Evolutionary conservation across 805 yeast genomes (phyloP).

Genomic region (Wickerhamomyces subpelliculosus): DNA sequence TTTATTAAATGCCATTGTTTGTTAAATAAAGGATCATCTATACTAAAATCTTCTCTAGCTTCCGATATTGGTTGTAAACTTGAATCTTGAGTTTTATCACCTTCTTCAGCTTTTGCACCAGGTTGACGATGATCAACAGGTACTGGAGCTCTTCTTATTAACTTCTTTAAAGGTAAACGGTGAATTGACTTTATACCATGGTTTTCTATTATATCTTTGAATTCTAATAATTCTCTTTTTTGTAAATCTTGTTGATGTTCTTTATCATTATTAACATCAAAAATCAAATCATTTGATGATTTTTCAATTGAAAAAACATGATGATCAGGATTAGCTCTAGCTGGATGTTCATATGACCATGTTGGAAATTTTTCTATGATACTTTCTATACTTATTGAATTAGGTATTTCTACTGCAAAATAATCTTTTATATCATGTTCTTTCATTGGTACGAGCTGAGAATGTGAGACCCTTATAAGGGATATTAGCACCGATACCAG

Average conservation of each 20-base stretch:
- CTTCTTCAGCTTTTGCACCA: not conserved
- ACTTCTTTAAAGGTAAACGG: constrained; percentile 42
- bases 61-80: constrained; percentile 38
- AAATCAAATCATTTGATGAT: constrained; percentile 7
- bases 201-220: constrained; percentile 2
- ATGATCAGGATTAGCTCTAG: constrained; percentile 53
- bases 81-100: constrained; percentile 39
- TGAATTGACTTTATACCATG: constrained; percentile 42
- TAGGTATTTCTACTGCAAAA: constrained; percentile 52
- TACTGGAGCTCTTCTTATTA: constrained; percentile 56
- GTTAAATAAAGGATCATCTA: constrained; percentile 76
- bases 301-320: constrained; percentile 58
- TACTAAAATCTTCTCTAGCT: constrained; percentile 47
- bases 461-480: not conserved
- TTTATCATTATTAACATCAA: constrained; percentile 9
- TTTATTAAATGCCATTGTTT: constrained; percentile 93
- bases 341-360: constrained; percentile 58
- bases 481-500: not conserved
- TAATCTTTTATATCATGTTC: constrained; percentile 49
- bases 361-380: constrained; percentile 32
- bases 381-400: constrained; percentile 24
- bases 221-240: constrained; percentile 9
- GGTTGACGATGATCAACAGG: constrained; percentile 24
- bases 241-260: constrained; percentile 2
- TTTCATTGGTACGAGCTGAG: constrained; percentile 27